Evolutionary conservation across 2,329 filamentous ascomycete genomes (phyloP).

Genomic region (Bipolaris zeicola): DNA sequence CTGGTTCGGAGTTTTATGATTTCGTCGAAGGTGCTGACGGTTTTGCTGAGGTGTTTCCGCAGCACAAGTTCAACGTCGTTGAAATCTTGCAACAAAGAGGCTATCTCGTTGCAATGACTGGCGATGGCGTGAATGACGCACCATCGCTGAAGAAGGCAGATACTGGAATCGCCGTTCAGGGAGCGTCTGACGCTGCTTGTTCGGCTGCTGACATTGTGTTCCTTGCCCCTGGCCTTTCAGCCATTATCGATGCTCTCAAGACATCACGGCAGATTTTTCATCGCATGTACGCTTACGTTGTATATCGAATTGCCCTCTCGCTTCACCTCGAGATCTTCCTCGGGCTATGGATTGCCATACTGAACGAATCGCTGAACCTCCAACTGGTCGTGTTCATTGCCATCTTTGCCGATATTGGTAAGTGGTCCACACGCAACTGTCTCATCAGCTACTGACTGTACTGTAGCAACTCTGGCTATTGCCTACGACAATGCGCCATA

Average conservation of each 20-base stretch:
- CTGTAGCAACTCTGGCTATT: conserved; percentile 77
- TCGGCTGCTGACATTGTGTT: conserved; percentile 94
- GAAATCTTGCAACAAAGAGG: conserved; percentile 93
- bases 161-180: conserved; percentile 93
- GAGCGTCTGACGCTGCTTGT: conserved; percentile 86
- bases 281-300: conserved; percentile 95
- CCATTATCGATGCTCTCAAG: conserved; percentile 91
- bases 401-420: conserved; percentile 82
- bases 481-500: conserved; percentile 92
- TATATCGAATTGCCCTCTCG: conserved; percentile 92
- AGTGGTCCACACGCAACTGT: neutral
- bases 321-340: conserved; percentile 91
- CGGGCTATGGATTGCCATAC: conserved; percentile 87
- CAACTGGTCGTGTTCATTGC: conserved; percentile 91
- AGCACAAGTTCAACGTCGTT: conserved; percentile 94
- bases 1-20: conserved; percentile 91
- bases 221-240: conserved; percentile 86
- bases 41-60: conserved; percentile 92
- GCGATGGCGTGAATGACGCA: conserved; percentile 93
- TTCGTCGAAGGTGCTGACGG: conserved; percentile 95
- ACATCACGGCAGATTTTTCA: conserved; percentile 95
- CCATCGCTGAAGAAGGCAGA: conserved; percentile 94
- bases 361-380: conserved; percentile 83
- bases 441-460: neutral
- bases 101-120: conserved; percentile 94